These are phyloP conservation scores for Triticum timopheevii DNA, from an alignment of 176 grass and related monocot species.

Conservation along the genomic window DNA sequence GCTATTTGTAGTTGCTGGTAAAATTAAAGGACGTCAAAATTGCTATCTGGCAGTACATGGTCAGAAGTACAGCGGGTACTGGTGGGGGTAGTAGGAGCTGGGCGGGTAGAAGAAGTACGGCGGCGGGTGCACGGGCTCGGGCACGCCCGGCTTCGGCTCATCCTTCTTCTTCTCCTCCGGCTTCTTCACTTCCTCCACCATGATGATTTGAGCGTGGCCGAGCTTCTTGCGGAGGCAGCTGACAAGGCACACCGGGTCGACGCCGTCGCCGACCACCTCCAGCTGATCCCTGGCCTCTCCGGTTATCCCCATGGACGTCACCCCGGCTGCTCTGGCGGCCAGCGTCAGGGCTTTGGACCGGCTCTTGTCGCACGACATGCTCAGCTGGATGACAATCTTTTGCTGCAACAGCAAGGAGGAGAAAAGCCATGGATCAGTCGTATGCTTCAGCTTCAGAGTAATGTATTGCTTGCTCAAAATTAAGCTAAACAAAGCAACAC, in stretches of 20 bases:
- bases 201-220: conserved; percentile 39
- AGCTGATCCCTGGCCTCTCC: conserved; percentile 51
- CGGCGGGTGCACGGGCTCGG: not conserved
- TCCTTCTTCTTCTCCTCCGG: not conserved
- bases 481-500: not conserved
- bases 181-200: conserved; percentile 57
- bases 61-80: conserved; percentile 14
- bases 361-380: conserved; percentile 43
- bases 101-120: conserved; percentile 20
- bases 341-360: conserved; percentile 35
- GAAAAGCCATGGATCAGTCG: not conserved
- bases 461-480: not conserved
- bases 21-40: not conserved
- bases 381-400: conserved; percentile 58
- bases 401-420: conserved; percentile 22
- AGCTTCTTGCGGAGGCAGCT: conserved; percentile 58
- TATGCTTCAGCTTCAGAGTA: not conserved
- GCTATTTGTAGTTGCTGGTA: not conserved
- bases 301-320: conserved; percentile 39
- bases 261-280: conserved; percentile 53
- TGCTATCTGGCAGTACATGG: conserved; percentile 17
- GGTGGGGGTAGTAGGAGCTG: not conserved
- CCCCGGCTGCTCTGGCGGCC: conserved; percentile 33
- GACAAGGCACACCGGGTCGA: conserved; percentile 52
- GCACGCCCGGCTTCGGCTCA: not conserved